Evolutionary conservation across 345 rosid species (phyloP).

Genomic region (Populus simonii): DNA sequence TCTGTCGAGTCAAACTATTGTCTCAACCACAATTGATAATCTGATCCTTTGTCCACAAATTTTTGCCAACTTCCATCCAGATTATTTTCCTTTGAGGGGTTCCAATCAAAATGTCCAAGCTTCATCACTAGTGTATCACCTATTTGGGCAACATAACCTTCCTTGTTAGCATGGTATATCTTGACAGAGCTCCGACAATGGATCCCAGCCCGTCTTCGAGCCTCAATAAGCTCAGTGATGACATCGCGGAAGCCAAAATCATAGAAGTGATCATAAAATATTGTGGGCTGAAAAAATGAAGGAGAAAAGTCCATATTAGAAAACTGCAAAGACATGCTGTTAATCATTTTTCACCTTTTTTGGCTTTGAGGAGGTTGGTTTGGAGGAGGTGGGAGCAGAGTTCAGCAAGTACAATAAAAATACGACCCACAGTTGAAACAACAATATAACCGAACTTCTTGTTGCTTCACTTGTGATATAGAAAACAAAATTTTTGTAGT

Average conservation of each 20-base stretch:
- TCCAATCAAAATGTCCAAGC: conserved; percentile 44
- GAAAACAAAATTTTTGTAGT: no score
- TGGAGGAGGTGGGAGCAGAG: no score
- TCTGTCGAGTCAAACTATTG: conserved; percentile 8
- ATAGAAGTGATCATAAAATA: conserved; percentile 47
- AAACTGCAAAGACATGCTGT: not conserved
- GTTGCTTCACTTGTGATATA: no score
- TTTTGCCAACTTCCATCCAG: conserved; percentile 47
- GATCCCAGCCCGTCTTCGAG: conserved; percentile 35
- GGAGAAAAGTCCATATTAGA: not conserved
- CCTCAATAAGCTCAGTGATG: conserved; percentile 40
- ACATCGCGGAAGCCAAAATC: conserved; percentile 42
- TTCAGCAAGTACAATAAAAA: no score
- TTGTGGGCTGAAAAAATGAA: conserved; percentile 31
- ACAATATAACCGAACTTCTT: no score
- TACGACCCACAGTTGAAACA: no score
- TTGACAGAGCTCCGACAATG: conserved; percentile 41
- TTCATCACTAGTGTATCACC: conserved; percentile 37
- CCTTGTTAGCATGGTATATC: conserved; percentile 44
- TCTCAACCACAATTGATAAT: conserved; percentile 41
- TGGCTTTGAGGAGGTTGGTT: no score
- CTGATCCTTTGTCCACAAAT: conserved; percentile 39
- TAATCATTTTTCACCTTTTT: not conserved
- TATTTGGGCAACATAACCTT: conserved; percentile 42
- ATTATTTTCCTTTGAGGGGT: conserved; percentile 40